Evolutionary conservation across 2,329 filamentous ascomycete species (phyloP).

Genomic region (Epichloe brachyelytri): DNA sequence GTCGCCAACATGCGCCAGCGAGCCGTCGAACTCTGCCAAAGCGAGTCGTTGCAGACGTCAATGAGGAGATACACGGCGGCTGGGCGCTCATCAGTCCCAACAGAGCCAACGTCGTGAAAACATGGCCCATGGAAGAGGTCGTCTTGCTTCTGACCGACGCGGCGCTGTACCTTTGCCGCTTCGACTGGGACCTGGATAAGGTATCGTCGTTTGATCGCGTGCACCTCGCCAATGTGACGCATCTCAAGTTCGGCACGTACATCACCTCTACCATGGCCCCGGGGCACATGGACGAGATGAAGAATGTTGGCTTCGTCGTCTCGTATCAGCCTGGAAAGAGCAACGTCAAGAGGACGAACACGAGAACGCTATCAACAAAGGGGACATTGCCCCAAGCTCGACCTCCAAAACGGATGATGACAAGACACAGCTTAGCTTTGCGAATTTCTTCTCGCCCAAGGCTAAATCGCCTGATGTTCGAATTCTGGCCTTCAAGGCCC

Average conservation of each 20-base stretch:
- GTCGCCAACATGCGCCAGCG: constrained; percentile 72
- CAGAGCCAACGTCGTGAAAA: constrained; percentile 52
- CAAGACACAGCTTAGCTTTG: constrained; percentile 22
- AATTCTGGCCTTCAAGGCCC: constrained; percentile 42
- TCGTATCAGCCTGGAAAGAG: constrained; percentile 59
- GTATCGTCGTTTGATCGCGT: constrained; percentile 85
- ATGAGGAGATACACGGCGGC: constrained; percentile 74
- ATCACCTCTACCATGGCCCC: constrained; percentile 78
- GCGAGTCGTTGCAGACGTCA: constrained; percentile 71
- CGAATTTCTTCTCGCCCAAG: constrained; percentile 29
- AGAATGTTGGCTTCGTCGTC: constrained; percentile 75
- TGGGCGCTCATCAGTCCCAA: constrained; percentile 80
- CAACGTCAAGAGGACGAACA: constrained; percentile 71
- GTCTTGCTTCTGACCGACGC: constrained; percentile 76
- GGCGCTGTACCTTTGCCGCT: constrained; percentile 77
- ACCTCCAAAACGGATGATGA: constrained; percentile 11
- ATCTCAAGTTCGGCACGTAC: constrained; percentile 71
- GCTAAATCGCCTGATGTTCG: constrained; percentile 21
- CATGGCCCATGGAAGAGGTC: constrained; percentile 72
- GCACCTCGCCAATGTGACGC: constrained; percentile 57
- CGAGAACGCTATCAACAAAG: constrained; percentile 57
- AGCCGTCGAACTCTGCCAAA: constrained; percentile 79
- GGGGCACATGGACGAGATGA: constrained; percentile 60
- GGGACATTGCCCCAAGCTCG: constrained; percentile 18
- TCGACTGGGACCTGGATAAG: constrained; percentile 93